A percentile compares a stretch with the other conserved stretches of the same genome.
These are phyloP conservation scores for Biscogniauxia mediterranea DNA, from an alignment of 2,329 filamentous ascomycete species.

Conservation along the genomic window DNA sequence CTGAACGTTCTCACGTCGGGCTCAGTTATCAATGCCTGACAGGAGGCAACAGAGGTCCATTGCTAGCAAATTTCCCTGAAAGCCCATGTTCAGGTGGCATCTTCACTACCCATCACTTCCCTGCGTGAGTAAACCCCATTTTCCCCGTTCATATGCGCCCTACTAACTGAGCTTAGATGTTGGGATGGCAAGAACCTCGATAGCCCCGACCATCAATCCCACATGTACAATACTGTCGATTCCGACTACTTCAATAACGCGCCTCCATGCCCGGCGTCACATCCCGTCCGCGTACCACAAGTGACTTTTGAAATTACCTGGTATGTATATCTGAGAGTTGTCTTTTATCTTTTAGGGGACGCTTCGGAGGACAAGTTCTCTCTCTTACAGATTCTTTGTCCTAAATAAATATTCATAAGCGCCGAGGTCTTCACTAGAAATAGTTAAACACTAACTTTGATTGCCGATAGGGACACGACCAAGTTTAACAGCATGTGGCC, in stretches of 20 bases:
- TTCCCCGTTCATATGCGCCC: no score
- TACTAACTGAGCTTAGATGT: slow-evolving; percentile 14
- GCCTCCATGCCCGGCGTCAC: slow-evolving; percentile 27
- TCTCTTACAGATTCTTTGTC: no score
- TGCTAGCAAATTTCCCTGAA: slow-evolving; percentile 37
- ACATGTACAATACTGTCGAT: slow-evolving; percentile 28
- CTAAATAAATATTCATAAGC: background rate
- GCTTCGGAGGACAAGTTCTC: no score
- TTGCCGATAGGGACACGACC: slow-evolving; percentile 32
- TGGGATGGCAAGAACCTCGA: slow-evolving; percentile 25
- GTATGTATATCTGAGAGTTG: background rate
- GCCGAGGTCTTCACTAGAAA: background rate
- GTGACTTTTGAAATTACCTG: slow-evolving; percentile 22
- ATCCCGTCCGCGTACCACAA: slow-evolving; percentile 38
- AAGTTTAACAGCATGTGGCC: slow-evolving; percentile 37
- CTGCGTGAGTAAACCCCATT: slow-evolving; percentile 24
- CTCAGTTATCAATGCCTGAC: slow-evolving; percentile 41
- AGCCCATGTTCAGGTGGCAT: slow-evolving; percentile 39
- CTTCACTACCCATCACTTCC: slow-evolving; percentile 40
- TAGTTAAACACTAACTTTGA: background rate
- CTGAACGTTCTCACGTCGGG: slow-evolving; percentile 27
- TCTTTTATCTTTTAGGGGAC: no score
- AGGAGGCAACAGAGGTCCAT: slow-evolving; percentile 34
- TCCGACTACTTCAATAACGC: slow-evolving; percentile 18
- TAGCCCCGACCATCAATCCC: slow-evolving; percentile 21